A percentile compares a stretch with the other conserved stretches of the same genome.
These are phyloP conservation scores for Nothophaeocryptopus gaeumannii DNA, from an alignment of 2,329 filamentous ascomycete species.

Conservation along the genomic window DNA sequence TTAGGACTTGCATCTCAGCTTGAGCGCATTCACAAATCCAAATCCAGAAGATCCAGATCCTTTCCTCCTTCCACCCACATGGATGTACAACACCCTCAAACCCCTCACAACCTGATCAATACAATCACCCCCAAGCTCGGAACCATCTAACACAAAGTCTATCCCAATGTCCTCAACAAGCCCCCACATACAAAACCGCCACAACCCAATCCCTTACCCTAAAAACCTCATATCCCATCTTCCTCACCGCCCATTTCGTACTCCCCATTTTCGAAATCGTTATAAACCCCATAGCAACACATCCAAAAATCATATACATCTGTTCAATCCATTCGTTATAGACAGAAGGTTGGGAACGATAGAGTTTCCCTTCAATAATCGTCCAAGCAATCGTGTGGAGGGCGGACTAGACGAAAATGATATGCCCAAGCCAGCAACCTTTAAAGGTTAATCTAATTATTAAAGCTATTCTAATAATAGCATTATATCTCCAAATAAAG, in stretches of 20 bases:
- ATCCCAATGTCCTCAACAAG: slow-evolving; percentile 73
- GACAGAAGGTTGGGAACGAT: slow-evolving; percentile 66
- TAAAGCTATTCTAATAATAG: too few species aligned
- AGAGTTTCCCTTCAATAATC: slow-evolving; percentile 63
- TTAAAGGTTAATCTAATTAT: too few species aligned
- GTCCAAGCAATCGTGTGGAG: slow-evolving; percentile 72
- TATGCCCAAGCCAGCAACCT: slow-evolving; percentile 70
- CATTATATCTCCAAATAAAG: too few species aligned
- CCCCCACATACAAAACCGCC: slow-evolving; percentile 71
- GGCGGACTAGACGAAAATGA: slow-evolving; percentile 66
- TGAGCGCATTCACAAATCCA: slow-evolving; percentile 50
- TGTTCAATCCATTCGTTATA: slow-evolving; percentile 59
- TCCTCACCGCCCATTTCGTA: slow-evolving; percentile 57
- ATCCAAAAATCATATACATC: slow-evolving; percentile 69
- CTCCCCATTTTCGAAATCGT: slow-evolving; percentile 61
- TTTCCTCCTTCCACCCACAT: slow-evolving; percentile 35
- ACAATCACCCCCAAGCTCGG: slow-evolving; percentile 64
- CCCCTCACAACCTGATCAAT: slow-evolving; percentile 62
- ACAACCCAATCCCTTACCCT: slow-evolving; percentile 65
- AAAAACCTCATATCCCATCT: slow-evolving; percentile 75
- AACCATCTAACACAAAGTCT: slow-evolving; percentile 67
- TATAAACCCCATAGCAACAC: slow-evolving; percentile 65
- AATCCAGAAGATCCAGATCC: slow-evolving; percentile 50
- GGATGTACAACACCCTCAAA: slow-evolving; percentile 58
- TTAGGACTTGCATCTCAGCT: slow-evolving; percentile 54